Evolutionary conservation across 2,329 filamentous ascomycete genomes (phyloP).

Genomic region (Phialemoniopsis sp.): DNA sequence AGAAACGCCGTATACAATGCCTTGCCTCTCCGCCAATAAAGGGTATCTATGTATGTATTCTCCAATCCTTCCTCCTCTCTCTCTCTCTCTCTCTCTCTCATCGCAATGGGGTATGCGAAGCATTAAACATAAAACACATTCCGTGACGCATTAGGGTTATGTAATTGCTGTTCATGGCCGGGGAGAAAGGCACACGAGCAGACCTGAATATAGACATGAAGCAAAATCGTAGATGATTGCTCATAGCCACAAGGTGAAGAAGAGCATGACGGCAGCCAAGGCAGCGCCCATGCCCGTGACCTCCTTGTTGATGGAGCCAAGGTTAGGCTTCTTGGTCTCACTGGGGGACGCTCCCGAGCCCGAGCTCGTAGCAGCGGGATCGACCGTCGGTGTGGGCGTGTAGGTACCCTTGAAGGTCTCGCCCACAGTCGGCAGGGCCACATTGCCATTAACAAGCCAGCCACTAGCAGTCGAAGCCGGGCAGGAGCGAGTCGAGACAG

Average conservation of each 20-base stretch:
- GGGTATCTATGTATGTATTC: no score
- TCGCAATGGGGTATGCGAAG: no score
- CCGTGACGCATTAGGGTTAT: no score
- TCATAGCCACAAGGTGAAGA: constrained; percentile 47
- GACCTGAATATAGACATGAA: no score
- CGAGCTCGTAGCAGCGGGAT: constrained; percentile 6
- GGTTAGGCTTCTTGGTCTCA: constrained; percentile 28
- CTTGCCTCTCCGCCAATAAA: not conserved
- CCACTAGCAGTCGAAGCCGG: constrained; percentile 63
- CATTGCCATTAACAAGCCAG: constrained; percentile 71
- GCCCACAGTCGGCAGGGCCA: constrained; percentile 65
- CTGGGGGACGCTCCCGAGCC: constrained; percentile 15
- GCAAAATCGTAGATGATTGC: no score
- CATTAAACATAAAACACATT: no score
- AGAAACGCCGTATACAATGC: constrained; percentile 1
- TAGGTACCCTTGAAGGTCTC: constrained; percentile 33
- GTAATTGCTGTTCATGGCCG: no score
- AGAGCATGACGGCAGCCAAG: constrained; percentile 45
- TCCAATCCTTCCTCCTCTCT: no score
- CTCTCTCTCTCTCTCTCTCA: no score
- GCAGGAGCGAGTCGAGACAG: constrained; percentile 62
- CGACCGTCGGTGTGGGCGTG: constrained; percentile 9
- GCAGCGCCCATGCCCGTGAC: constrained; percentile 45
- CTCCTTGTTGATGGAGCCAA: constrained; percentile 37
- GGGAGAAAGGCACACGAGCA: no score